Percentiles rank a stretch among this genome's conserved stretches.
Evolutionary conservation across 2,329 filamentous ascomycete genomes (phyloP).

Genomic region (Talaromyces sp.): DNA sequence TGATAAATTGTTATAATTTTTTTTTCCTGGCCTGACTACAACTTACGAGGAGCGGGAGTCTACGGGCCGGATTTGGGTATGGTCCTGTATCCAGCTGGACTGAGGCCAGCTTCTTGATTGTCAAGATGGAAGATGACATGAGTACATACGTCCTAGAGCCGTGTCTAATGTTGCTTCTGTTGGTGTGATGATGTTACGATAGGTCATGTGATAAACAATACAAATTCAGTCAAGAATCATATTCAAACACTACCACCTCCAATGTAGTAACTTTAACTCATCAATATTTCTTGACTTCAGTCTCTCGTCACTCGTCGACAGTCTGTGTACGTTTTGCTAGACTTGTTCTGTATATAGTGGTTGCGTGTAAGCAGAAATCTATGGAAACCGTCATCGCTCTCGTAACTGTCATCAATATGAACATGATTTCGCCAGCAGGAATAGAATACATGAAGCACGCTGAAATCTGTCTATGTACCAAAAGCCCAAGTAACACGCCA

Average conservation of each 20-base stretch:
- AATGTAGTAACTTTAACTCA: too few relatives aligned
- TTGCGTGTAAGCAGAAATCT: too few relatives aligned
- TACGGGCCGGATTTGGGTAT: conserved; percentile 6
- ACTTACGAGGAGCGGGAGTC: conserved; percentile 6
- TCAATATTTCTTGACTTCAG: too few relatives aligned
- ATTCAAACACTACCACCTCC: too few relatives aligned
- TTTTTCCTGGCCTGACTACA: conserved; percentile 1
- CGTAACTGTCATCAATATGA: neutral
- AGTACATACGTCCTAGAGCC: neutral
- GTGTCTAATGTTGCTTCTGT: neutral
- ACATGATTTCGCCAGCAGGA: neutral
- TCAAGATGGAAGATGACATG: neutral
- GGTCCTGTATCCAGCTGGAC: conserved; percentile 3
- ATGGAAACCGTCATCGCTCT: neutral
- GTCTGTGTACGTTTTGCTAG: too few relatives aligned
- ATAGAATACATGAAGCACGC: neutral
- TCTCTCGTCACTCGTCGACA: too few relatives aligned
- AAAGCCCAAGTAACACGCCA: neutral
- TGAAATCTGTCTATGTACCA: neutral
- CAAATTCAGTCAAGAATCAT: neutral
- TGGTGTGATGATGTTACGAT: conserved; percentile 14
- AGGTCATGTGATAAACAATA: conserved; percentile 9
- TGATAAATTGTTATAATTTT: conserved; percentile 17
- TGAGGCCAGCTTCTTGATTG: conserved; percentile 1
- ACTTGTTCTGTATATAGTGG: too few relatives aligned